Percentiles rank a stretch among this genome's conserved stretches.
Conservation (phyloP, 371 early-diverging fungal species). For the Mortierella sp. region DNA sequence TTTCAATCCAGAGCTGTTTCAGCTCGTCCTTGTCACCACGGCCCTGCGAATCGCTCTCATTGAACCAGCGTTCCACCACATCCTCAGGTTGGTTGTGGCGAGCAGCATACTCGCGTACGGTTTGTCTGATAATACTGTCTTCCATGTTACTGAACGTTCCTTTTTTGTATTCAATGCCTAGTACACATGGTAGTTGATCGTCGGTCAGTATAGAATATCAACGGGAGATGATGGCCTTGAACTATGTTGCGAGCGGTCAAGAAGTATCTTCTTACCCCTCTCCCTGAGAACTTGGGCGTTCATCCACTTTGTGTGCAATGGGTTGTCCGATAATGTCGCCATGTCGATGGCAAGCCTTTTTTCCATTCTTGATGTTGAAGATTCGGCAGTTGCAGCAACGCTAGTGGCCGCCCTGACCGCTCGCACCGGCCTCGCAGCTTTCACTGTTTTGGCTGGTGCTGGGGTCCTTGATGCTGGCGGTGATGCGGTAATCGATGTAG, state of each 20-base stretch:
- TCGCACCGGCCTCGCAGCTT: no score
- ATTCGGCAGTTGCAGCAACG: background rate
- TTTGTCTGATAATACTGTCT: conserved; percentile 31
- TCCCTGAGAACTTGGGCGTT: conserved; percentile 46
- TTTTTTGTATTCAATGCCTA: conserved; percentile 34
- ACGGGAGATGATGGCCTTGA: background rate
- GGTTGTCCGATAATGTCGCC: conserved; percentile 25
- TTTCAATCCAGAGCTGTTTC: conserved; percentile 41
- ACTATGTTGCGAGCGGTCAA: no score
- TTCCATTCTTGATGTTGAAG: conserved; percentile 1
- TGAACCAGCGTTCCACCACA: conserved; percentile 38
- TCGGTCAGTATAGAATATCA: background rate
- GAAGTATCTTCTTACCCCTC: conserved; percentile 18
- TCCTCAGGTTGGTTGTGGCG: conserved; percentile 34
- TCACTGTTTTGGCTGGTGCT: no score
- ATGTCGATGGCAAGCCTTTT: conserved; percentile 14
- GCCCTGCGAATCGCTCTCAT: conserved; percentile 27
- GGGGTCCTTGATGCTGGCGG: no score
- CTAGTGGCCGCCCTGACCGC: no score
- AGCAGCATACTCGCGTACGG: conserved; percentile 31
- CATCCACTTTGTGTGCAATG: conserved; percentile 46
- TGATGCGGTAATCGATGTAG: no score
- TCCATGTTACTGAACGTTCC: conserved; percentile 42
- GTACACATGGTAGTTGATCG: background rate
- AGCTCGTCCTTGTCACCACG: conserved; percentile 45